Conservation (phyloP, 176 grass and related monocot species). For the Phoenix dactylifera region DNA sequence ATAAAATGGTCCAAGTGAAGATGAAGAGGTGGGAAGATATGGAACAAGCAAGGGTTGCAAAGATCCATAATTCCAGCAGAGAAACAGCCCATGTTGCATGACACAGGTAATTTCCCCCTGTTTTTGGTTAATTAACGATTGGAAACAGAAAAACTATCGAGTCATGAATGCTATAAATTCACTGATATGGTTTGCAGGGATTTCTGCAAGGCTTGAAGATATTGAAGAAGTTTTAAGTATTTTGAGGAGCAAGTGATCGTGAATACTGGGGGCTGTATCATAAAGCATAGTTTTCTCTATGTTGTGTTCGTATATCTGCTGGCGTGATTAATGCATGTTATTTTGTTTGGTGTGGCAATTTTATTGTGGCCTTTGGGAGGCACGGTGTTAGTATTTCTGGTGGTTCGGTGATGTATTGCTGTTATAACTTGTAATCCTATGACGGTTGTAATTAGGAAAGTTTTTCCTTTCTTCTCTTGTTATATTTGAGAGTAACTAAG, state of each 20-base stretch:
- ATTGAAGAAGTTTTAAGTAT: constrained; percentile 19
- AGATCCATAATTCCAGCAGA: not conserved
- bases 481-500: too few relatives aligned
- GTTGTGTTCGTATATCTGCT: too few relatives aligned
- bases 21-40: constrained; percentile 2
- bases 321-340: too few relatives aligned
- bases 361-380: too few relatives aligned
- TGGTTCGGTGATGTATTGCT: too few relatives aligned
- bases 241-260: constrained; percentile 5
- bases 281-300: not conserved
- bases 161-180: not conserved
- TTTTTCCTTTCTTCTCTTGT: too few relatives aligned
- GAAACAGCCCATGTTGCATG: not conserved
- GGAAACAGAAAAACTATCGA: not conserved
- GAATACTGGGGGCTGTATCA: not conserved
- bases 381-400: too few relatives aligned
- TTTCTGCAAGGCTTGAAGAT: constrained; percentile 13
- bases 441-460: too few relatives aligned
- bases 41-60: not conserved
- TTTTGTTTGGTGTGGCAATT: too few relatives aligned
- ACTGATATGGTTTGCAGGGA: constrained; percentile 1
- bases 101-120: constrained; percentile 1
- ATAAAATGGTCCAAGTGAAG: constrained; percentile 10
- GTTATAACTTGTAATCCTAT: too few relatives aligned
- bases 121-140: not conserved